Evolutionary conservation across 371 early-diverging fungal species (phyloP), one percentile per base, ranked within the genome.

Genomic region (Apophysomyces sp.): DNA sequence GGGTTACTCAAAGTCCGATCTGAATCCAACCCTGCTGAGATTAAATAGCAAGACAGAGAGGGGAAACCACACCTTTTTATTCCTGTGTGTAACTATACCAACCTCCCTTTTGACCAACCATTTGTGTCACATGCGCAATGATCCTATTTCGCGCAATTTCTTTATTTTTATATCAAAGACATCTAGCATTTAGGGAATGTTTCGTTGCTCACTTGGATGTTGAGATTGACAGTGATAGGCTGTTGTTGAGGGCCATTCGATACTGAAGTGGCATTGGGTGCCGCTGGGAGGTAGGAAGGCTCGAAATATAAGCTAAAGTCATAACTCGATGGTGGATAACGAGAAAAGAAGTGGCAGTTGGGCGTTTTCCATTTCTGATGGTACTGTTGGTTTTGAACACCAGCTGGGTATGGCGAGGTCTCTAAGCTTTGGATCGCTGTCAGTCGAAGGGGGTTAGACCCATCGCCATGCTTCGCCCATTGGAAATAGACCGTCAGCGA

Each of bases 341-440:
- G 69, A 27, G 61, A 52, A 58, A 69, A 69, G 36, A 69, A 69
- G 31, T 69, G 69, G 56, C 69, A 69, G 55, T 61, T 61, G 54
- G 69, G 69, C 4, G 56, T 53, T 21, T 64, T 69, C 65, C 64
- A 69, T 11, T 37, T 29, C 4, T 18, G 3, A 18, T 52, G 49
- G 32, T 69, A 69, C 15, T 61, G 61, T 40, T 69, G 60, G 40
- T 69, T 60, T 11, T 36, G 31, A 9, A 69, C 30, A 32, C 69
- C 69, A n/a, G 65, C 69, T 58, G 65, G 65, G 28, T 60, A 53
- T 18, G 62, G 55, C 11, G 30, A 29, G 7, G 65, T 41, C 7
- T 26, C 34, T 21, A 69, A 16, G 5, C 51, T 27, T 31, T 55
- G 57, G 21, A 52, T 26, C 15, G 59, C 59, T 18, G 54, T 65